phyloP scores from a whole-genome alignment of 257 asterid genomes.

The Galeopsis tetrahit region DNA sequence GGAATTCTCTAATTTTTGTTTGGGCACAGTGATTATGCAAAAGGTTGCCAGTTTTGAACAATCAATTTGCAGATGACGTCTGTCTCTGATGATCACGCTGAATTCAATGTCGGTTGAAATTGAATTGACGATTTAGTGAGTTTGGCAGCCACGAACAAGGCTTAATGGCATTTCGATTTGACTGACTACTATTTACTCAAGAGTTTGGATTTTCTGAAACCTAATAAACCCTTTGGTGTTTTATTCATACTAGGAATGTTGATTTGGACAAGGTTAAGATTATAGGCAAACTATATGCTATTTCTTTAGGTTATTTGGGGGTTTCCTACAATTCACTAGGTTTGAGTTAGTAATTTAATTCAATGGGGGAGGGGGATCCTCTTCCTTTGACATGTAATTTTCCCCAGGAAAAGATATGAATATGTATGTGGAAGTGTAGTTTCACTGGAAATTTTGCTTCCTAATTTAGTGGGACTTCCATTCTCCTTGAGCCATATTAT shows the following conservation, averaged over 20 bases:
- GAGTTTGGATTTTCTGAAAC: not conserved
- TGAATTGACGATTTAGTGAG: conserved; percentile 20
- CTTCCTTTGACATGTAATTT: not conserved
- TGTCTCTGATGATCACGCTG: conserved; percentile 8
- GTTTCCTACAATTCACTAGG: not conserved
- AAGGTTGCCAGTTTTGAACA: conserved; percentile 2
- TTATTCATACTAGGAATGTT: not conserved
- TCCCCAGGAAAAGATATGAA: not conserved
- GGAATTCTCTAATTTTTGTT: conserved; percentile 25
- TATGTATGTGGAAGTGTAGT: not conserved
- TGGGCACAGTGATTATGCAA: conserved; percentile 17
- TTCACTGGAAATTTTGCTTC: conserved; percentile 3
- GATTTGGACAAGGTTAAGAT: not conserved
- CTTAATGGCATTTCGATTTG: not conserved
- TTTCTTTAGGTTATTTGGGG: not conserved
- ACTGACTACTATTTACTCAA: not conserved
- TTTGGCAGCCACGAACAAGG: conserved; percentile 7
- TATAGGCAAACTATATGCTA: not conserved
- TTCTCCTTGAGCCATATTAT: not conserved
- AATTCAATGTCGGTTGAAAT: conserved; percentile 19
- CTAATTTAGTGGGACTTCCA: not conserved
- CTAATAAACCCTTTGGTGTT: not conserved
- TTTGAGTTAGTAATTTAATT: conserved; percentile 6
- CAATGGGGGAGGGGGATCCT: not conserved
- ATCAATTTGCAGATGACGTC: conserved; percentile 20